Evolutionary conservation across 306 rosid species (phyloP), one percentile per base, ranked within the genome.

Genomic region (Rosa lucieae): DNA sequence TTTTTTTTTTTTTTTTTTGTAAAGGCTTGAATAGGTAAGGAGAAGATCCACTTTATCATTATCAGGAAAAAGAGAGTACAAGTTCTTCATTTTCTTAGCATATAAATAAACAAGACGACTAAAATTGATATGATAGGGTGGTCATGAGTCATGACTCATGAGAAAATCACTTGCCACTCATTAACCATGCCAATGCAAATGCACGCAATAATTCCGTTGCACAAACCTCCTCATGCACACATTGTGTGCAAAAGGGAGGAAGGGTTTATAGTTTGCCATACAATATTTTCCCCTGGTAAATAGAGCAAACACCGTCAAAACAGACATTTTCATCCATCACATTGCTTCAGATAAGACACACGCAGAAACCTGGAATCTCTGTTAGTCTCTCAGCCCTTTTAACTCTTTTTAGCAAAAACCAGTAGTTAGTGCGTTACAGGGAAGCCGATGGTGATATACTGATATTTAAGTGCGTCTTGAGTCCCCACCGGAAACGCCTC

Each of bases 371-470:
- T 5, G 48, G 71, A 37, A 15, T 66, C 71, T 67, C 47, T 67
- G 71, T 23, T 17, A 67, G 48, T 67, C 71, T 1, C 71, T 39
- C 44, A 6, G 48, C 47, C 23, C 3, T 18, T 17, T 66, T 39
- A 17, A 20, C 48, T 8, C 14, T 6, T 39, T 66, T 5, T 66
- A 66, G 70, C 18, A 66, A 37, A 63, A 67, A 12, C 70, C 71
- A 67, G 46, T 67, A 39, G 6, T 39, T 67, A 66, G 70, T 37
- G 46, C 70, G 26, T 37, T 66, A 66, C 71, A 39, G 71, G 40
- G 14, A 66, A 37, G 70, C 37, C 3, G 70, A 66, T 8, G 46
- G 37, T 35, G 44, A 35, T 21, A 26, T 26, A 26, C 29, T 26
- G 29, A 0, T 26, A 21, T 26, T 26, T 3, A 62, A 32, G 37